Evolutionary conservation across 441 rosid species (phyloP), one percentile per base, ranked within the genome.

Genomic region (Arabidopsis hybrid): DNA sequence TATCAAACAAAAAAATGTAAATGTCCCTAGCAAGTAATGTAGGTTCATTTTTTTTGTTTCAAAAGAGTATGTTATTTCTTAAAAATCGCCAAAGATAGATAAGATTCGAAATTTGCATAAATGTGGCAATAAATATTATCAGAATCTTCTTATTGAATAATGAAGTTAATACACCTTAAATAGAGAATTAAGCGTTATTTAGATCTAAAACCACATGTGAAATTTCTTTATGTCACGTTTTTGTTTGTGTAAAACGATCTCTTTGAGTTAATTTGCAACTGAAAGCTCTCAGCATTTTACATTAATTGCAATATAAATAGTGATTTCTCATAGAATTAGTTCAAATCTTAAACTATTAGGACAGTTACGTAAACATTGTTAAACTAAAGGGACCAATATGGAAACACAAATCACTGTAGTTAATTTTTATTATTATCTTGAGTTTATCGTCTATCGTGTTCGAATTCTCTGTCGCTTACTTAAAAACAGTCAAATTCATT

Each of bases 401-500:
- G 57, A 34, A 7, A 7, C 59, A 74, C 3, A 72, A 72, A 55
- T 52, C 16, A 69, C 11, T 4, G 32, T 31, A 31, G 32, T 31
- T 16, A 38, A 4, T 7, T 47, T 3, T 13, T 2, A 1, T 9
- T 7, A 0, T 6, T 29, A 49, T 12, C 3, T 39, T 32, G 8
- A 11, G 18, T 36, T 32, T 47, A 18, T 51, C 32, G 10, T 51
- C 29, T 51, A 43, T 71, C 72, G 72, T 65, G 63, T 71, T 71
- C 42, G 53, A 8, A 49, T 49, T 5, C 42, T 58, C 42, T 77
- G 67, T 65, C 63, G 72, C 63, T 71, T 65, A 77, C 80, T 77
- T 29, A 43, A 72, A 77, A 60, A 77, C 76, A 77, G 76, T 77
- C 53, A 16, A 36, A 65, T 60, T 60, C 43, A 72, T 77, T 65